These are phyloP conservation scores for Dipteronia dyeriana DNA, from an alignment of 345 rosid genomes.

Conservation along the genomic window DNA sequence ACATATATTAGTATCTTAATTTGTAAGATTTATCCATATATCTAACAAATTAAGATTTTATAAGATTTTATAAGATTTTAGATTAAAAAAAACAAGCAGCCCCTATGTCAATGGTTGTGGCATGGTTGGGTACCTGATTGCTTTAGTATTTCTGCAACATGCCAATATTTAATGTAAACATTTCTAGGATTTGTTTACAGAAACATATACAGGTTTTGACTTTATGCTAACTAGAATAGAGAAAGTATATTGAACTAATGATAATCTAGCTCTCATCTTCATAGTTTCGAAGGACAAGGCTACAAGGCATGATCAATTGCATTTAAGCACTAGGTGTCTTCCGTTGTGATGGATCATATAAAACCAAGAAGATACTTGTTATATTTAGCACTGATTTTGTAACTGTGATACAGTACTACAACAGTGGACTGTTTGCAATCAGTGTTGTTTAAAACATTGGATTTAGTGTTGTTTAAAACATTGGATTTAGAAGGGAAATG, in stretches of 20 bases:
- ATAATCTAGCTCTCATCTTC: not conserved
- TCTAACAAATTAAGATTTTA: too few species aligned
- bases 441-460: not conserved
- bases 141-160: not conserved
- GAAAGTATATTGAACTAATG: not conserved
- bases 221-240: not conserved
- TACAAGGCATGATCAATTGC: not conserved
- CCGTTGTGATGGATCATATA: not conserved
- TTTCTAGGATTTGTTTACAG: not conserved
- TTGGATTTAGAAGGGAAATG: not conserved
- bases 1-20: too few species aligned
- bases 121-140: not conserved
- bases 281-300: not conserved
- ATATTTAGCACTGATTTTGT: not conserved
- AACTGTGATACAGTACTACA: not conserved
- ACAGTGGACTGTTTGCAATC: not conserved
- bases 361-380: not conserved
- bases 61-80: too few species aligned
- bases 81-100: too few species aligned
- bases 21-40: too few species aligned
- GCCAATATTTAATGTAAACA: not conserved
- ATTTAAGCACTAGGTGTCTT: constrained; percentile 1
- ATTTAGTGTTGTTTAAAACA: not conserved
- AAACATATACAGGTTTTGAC: not conserved
- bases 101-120: not conserved